Percentiles rank a stretch among this genome's conserved stretches.
These are phyloP conservation scores for Beauveria pseudobassiana DNA, from an alignment of 2,329 filamentous ascomycete genomes.

Conservation along the genomic window DNA sequence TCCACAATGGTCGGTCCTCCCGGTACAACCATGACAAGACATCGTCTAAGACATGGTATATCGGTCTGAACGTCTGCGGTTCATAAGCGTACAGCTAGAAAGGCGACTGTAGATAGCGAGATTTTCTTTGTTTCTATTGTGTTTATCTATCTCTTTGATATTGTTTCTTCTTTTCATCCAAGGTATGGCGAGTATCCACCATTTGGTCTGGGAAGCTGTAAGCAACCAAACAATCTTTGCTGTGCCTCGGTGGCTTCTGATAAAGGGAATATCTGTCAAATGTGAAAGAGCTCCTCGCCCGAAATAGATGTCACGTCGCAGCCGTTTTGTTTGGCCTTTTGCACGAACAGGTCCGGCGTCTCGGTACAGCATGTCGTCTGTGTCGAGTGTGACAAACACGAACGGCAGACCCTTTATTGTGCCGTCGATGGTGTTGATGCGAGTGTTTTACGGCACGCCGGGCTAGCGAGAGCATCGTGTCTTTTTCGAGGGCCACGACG, in stretches of 20 bases:
- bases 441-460: background rate
- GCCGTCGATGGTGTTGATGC: background rate
- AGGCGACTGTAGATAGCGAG: too few relatives aligned
- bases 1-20: too few relatives aligned
- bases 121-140: too few relatives aligned
- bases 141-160: too few relatives aligned
- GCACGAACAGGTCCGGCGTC: background rate
- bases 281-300: background rate
- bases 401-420: background rate
- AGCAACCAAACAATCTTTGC: too few relatives aligned
- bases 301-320: background rate
- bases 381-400: background rate
- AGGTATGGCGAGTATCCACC: too few relatives aligned
- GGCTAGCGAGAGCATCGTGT: slow-evolving; percentile 11
- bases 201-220: too few relatives aligned
- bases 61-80: too few relatives aligned
- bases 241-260: slow-evolving; percentile 15
- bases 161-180: too few relatives aligned
- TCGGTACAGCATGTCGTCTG: background rate
- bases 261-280: slow-evolving; percentile 11
- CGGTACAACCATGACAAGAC: too few relatives aligned
- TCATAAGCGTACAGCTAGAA: too few relatives aligned
- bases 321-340: background rate
- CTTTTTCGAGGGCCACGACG: slow-evolving; percentile 16
- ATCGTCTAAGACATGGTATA: too few relatives aligned